phyloP scores from a whole-genome alignment of 169 alveolate species.

The Plasmodium fragile region DNA sequence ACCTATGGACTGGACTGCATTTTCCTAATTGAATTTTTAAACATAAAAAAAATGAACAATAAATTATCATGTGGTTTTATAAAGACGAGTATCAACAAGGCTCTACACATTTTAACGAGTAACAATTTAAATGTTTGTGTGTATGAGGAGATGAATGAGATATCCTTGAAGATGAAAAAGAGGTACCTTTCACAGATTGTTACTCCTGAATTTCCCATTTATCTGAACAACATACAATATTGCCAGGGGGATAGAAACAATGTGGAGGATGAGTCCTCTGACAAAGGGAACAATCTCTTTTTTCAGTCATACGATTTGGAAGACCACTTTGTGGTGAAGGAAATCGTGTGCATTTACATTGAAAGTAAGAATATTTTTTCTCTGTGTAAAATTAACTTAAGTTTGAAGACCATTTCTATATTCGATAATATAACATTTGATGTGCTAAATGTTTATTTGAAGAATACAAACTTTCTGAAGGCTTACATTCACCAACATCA shows the following conservation, averaged over 20 bases:
- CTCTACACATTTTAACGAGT: constrained; percentile 48
- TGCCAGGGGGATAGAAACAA: background rate
- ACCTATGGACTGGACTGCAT: constrained; percentile 85
- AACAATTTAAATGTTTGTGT: constrained; percentile 73
- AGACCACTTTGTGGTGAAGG: constrained; percentile 45
- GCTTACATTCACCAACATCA: constrained; percentile 74
- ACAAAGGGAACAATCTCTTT: background rate
- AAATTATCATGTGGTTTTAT: constrained; percentile 77
- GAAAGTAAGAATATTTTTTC: constrained; percentile 68
- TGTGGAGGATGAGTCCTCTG: background rate
- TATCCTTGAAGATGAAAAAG: constrained; percentile 53
- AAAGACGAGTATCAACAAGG: constrained; percentile 71
- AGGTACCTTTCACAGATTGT: constrained; percentile 77
- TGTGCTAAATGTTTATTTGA: constrained; percentile 62
- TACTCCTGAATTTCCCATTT: constrained; percentile 79
- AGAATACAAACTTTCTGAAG: constrained; percentile 58
- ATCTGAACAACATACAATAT: constrained; percentile 73
- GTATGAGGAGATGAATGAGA: constrained; percentile 76
- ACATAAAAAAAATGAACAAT: constrained; percentile 75
- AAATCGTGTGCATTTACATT: constrained; percentile 68
- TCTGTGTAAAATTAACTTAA: constrained; percentile 63
- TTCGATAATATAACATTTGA: constrained; percentile 72
- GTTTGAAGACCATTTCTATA: constrained; percentile 59
- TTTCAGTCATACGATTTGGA: constrained; percentile 38
- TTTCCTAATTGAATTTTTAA: constrained; percentile 79